Base-by-base conservation (phyloP, 352 stramenopile species). In the Aphanomyces invadans region DNA sequence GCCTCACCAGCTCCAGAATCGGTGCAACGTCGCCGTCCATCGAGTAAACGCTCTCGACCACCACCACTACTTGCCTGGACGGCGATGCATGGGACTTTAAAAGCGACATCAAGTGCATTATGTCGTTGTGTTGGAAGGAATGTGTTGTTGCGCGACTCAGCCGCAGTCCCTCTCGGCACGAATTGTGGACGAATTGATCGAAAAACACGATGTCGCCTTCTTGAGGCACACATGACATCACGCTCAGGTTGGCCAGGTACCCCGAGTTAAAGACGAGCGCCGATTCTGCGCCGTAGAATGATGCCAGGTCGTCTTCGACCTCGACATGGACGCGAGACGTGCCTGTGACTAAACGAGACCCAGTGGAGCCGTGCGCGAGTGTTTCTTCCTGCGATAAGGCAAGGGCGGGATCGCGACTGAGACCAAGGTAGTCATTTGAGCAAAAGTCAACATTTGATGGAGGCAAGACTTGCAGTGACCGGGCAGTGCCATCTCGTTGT, bases 11-110 rank as follows among this genome's bases (percentile, higher is more conserved):
- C 7, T 89, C 77, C 21, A 72, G 51, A 29, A 99, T 76, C 15
- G 95, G 92, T 49, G 93, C 94, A 25, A 97, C 75, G 74, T 98
- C 95, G 15, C 97, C 97, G 80, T 99, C 96, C 97, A 99, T 99
- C 32, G 90, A 98, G 72, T 99, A 99, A 1, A 99, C 80, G 62
- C 90, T 97, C 78, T 99, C 97, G 23, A 99, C 90, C n/a, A 97
- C 88, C 28, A 99, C 87, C 52, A 98, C 88, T 38, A 98, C 80
- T 60, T 81, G 88, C 25, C 71, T 60, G 5, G 71, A 72, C 19
- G 32, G 25, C 15, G 26, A 19, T 23, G 33, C 11, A 12, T 72
- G 5, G 52, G 79, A 53, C 29, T 77, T 25, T 44, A 98, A 69
- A 70, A 92, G 76, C 36, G 49, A 36, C 46, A 82, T 68, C 11